Evolutionary conservation across 345 rosid species (phyloP).

Genomic region (Dimocarpus longan): DNA sequence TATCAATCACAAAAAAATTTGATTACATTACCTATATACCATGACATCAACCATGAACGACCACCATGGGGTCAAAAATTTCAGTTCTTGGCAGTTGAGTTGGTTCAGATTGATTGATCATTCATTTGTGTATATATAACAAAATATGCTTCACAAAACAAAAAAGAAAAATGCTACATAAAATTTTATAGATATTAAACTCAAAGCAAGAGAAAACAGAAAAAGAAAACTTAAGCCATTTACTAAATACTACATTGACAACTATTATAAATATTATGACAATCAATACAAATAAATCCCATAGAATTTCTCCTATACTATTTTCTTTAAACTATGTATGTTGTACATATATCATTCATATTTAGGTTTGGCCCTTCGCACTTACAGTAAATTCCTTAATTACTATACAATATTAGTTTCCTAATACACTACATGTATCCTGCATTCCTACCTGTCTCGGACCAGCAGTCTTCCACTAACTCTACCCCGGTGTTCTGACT

Average conservation of each 20-base stretch:
- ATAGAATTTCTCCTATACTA: background rate
- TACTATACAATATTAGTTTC: background rate
- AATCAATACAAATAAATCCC: background rate
- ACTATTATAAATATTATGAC: background rate
- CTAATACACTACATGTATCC: slow-evolving; percentile 18
- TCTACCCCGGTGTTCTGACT: slow-evolving; percentile 69
- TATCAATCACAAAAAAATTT: slow-evolving; percentile 9
- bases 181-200: background rate
- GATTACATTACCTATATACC: slow-evolving; percentile 10
- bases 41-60: background rate
- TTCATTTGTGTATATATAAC: background rate
- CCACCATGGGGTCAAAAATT: slow-evolving; percentile 10
- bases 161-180: background rate
- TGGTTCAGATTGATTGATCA: background rate
- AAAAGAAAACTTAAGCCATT: background rate
- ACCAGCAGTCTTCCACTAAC: slow-evolving; percentile 69
- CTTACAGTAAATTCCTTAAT: background rate
- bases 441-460: slow-evolving; percentile 54
- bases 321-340: background rate
- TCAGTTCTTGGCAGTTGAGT: background rate
- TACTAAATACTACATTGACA: background rate
- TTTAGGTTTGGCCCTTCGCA: background rate
- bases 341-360: background rate
- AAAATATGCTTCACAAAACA: background rate
- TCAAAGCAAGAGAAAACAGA: background rate